phyloP scores from a whole-genome alignment of 75 land plant genomes.

The Picea sitchensis region DNA sequence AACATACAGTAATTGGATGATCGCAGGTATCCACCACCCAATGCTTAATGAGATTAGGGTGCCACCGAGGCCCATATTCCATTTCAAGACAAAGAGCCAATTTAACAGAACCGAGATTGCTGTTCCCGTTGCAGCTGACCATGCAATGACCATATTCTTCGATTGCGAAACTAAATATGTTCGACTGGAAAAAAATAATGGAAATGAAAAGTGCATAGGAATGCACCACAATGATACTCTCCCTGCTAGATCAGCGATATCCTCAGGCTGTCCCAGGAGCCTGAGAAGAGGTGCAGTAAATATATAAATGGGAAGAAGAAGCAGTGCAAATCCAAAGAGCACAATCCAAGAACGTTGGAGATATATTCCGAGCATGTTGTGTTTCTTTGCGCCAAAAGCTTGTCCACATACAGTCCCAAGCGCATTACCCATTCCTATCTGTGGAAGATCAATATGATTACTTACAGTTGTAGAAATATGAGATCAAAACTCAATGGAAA shows the following conservation, averaged over 20 bases:
- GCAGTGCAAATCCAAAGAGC: background rate
- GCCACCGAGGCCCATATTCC: slow-evolving; percentile 22
- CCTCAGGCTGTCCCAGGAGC: slow-evolving; percentile 10
- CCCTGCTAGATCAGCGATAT: slow-evolving; percentile 10
- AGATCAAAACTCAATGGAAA: no score
- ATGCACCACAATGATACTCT: slow-evolving; percentile 7
- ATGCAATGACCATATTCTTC: slow-evolving; percentile 29
- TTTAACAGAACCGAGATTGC: slow-evolving; percentile 14
- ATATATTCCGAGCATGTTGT: slow-evolving; percentile 15
- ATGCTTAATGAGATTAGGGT: slow-evolving; percentile 24
- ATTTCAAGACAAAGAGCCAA: slow-evolving; percentile 16
- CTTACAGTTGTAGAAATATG: no score
- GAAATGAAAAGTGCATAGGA: background rate
- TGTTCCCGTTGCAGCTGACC: slow-evolving; percentile 8
- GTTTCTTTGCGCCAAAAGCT: slow-evolving; percentile 15
- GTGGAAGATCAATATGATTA: background rate
- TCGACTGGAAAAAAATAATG: background rate
- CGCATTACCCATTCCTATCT: slow-evolving; percentile 21
- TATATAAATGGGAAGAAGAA: background rate
- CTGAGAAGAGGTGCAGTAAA: background rate
- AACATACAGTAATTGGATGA: background rate
- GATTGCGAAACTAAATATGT: slow-evolving; percentile 7
- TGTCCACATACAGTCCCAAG: slow-evolving; percentile 20
- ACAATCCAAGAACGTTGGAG: slow-evolving; percentile 16
- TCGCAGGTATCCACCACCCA: slow-evolving; percentile 23